Conservation (phyloP, 2,329 filamentous ascomycete genomes). For the Elsinoe perseae region DNA sequence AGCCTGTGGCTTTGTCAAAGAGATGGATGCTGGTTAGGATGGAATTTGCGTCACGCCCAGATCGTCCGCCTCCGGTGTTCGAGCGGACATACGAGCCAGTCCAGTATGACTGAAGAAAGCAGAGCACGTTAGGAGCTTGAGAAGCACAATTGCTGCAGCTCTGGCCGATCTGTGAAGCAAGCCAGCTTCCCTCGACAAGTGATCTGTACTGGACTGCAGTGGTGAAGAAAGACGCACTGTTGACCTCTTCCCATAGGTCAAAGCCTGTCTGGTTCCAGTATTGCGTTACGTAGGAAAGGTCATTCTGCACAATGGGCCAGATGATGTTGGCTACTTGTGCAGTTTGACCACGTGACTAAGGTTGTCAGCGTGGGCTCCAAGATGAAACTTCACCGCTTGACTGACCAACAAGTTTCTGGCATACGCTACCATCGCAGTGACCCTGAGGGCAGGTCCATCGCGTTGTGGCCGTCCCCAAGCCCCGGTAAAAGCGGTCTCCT, state of each 20-base stretch:
- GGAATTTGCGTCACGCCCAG: constrained; percentile 64
- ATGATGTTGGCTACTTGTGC: constrained; percentile 47
- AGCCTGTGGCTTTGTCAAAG: constrained; percentile 57
- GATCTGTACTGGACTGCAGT: constrained; percentile 60
- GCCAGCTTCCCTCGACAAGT: constrained; percentile 53
- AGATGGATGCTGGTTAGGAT: constrained; percentile 48
- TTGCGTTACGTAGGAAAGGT: constrained; percentile 65
- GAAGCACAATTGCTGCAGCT: constrained; percentile 53
- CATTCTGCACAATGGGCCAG: constrained; percentile 70
- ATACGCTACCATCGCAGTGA: constrained; percentile 64
- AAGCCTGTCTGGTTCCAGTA: constrained; percentile 57
- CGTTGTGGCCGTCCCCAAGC: constrained; percentile 74
- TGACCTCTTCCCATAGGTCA: constrained; percentile 79
- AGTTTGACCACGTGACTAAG: constrained; percentile 20
- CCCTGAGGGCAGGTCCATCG: constrained; percentile 70
- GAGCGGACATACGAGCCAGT: constrained; percentile 56
- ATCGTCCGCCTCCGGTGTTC: constrained; percentile 58
- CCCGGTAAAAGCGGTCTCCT: constrained; percentile 46
- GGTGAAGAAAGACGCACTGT: constrained; percentile 73
- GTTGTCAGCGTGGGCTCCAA: background rate
- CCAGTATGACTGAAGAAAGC: constrained; percentile 71
- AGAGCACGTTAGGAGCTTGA: constrained; percentile 62
- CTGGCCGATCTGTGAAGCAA: constrained; percentile 57
- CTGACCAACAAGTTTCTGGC: constrained; percentile 58
- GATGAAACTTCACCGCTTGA: no score